These are phyloP conservation scores for Deuterostichococcus epilithicus DNA, from an alignment of 139 green algal genomes.

Conservation along the genomic window DNA sequence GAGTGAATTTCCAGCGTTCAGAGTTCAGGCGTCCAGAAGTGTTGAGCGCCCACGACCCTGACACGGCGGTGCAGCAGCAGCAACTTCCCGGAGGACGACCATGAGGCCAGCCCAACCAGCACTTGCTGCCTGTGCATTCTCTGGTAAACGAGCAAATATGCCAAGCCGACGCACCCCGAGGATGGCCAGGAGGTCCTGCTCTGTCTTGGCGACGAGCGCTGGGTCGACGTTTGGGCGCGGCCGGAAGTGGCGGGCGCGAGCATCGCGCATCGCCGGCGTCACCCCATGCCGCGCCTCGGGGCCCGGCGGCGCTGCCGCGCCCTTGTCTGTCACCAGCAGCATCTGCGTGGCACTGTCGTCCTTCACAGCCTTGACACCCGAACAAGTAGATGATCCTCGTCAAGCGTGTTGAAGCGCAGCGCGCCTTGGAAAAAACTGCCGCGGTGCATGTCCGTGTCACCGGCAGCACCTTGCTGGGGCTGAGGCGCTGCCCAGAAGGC, in stretches of 20 bases:
- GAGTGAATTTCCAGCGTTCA: neutral
- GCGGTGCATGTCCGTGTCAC: too few relatives aligned
- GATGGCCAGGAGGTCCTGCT: constrained; percentile 57
- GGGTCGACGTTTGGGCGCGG: constrained; percentile 29
- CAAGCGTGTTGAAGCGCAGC: too few relatives aligned
- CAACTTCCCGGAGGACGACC: neutral
- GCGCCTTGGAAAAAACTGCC: too few relatives aligned
- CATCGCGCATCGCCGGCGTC: constrained; percentile 72
- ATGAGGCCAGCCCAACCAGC: neutral
- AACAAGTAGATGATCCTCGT: too few relatives aligned
- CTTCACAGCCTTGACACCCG: too few relatives aligned
- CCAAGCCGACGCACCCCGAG: constrained; percentile 27
- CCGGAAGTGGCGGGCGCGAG: constrained; percentile 58
- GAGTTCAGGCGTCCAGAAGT: too few relatives aligned
- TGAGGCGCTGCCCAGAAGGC: too few relatives aligned
- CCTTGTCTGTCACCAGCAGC: constrained; percentile 46
- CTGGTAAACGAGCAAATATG: neutral
- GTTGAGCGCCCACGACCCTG: too few relatives aligned
- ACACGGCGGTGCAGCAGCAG: too few relatives aligned
- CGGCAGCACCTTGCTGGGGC: too few relatives aligned
- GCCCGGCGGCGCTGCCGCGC: neutral
- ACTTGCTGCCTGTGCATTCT: too few relatives aligned
- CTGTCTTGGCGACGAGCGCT: constrained; percentile 37
- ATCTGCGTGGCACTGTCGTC: too few relatives aligned
- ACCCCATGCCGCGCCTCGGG: constrained; percentile 59